Conservation (phyloP, 2,329 filamentous ascomycete species). For the Fusarium nygamai region DNA sequence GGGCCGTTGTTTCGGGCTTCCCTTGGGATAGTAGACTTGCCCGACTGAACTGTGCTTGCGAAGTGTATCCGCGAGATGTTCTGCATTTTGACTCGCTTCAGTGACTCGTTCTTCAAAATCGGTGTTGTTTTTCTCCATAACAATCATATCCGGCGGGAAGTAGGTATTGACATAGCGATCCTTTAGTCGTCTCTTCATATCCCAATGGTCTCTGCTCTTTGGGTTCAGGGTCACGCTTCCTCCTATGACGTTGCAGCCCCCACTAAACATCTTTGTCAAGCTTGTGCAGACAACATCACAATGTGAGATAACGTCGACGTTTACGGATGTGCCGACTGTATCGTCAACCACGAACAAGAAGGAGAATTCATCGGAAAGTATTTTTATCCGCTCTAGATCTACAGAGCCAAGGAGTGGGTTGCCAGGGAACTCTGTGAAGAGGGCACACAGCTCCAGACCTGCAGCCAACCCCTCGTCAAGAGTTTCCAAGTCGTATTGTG, state of each 20-base stretch:
- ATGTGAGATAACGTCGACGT: slow-evolving; percentile 55
- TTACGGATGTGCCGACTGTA: slow-evolving; percentile 56
- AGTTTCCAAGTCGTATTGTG: slow-evolving; percentile 51
- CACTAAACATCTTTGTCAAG: slow-evolving; percentile 66
- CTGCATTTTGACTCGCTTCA: slow-evolving; percentile 39
- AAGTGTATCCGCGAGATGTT: slow-evolving; percentile 41
- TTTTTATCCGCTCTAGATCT: slow-evolving; percentile 43
- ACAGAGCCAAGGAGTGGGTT: slow-evolving; percentile 47
- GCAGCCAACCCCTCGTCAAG: slow-evolving; percentile 50
- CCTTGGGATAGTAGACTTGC: slow-evolving; percentile 55
- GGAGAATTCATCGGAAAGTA: slow-evolving; percentile 48
- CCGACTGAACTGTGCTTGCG: slow-evolving; percentile 37
- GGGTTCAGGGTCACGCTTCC: slow-evolving; percentile 59
- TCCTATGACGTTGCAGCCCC: slow-evolving; percentile 63
- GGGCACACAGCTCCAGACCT: slow-evolving; percentile 53
- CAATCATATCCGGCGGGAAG: slow-evolving; percentile 39
- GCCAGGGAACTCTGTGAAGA: slow-evolving; percentile 57
- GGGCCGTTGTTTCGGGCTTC: slow-evolving; percentile 48
- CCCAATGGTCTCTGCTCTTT: slow-evolving; percentile 46
- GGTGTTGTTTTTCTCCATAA: slow-evolving; percentile 53
- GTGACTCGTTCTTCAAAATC: slow-evolving; percentile 50
- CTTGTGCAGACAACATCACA: slow-evolving; percentile 62
- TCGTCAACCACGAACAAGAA: slow-evolving; percentile 58
- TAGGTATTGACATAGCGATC: slow-evolving; percentile 37
- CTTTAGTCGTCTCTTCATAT: slow-evolving; percentile 40